Evolutionary conservation across 1,284 basidiomycete species (phyloP).

Genomic region (Pyrrhoderma noxium): DNA sequence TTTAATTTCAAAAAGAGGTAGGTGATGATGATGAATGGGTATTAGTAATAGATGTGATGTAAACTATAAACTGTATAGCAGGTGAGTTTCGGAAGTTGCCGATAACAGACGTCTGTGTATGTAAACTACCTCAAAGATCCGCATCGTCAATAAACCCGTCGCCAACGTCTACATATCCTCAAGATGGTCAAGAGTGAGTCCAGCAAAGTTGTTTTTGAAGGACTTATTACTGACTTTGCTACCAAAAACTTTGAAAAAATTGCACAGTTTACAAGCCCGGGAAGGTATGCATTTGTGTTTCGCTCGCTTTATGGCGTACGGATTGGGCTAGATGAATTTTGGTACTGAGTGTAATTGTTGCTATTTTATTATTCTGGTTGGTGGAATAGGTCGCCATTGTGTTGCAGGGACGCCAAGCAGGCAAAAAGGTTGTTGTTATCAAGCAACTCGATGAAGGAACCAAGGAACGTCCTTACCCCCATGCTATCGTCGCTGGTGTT

Average conservation of each 20-base stretch:
- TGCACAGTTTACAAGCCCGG: constrained; percentile 99
- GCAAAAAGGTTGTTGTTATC: constrained; percentile 88
- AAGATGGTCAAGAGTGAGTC: constrained; percentile 63
- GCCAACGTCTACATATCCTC: constrained; percentile 26
- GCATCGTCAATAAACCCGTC: constrained; percentile 2
- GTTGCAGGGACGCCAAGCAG: constrained; percentile 94
- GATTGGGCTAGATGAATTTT: neutral
- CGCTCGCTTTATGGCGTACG: neutral
- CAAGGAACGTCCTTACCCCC: constrained; percentile 88
- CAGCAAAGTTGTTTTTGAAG: too few relatives aligned
- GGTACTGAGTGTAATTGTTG: too few relatives aligned
- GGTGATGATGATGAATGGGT: too few relatives aligned
- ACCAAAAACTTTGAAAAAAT: too few relatives aligned
- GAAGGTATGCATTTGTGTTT: constrained; percentile 55
- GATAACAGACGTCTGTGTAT: too few relatives aligned
- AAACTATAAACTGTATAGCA: too few relatives aligned
- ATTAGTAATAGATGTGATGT: too few relatives aligned
- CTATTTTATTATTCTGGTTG: too few relatives aligned
- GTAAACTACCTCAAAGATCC: too few relatives aligned
- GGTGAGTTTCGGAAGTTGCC: too few relatives aligned
- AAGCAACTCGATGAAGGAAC: constrained; percentile 85
- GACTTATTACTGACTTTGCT: too few relatives aligned
- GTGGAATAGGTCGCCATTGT: constrained; percentile 79
- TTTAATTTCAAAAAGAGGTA: too few relatives aligned
- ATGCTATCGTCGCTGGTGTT: constrained; percentile 93